phyloP scores from a whole-genome alignment of 1,284 basidiomycete species.

The Ceratobasidium sp. region DNA sequence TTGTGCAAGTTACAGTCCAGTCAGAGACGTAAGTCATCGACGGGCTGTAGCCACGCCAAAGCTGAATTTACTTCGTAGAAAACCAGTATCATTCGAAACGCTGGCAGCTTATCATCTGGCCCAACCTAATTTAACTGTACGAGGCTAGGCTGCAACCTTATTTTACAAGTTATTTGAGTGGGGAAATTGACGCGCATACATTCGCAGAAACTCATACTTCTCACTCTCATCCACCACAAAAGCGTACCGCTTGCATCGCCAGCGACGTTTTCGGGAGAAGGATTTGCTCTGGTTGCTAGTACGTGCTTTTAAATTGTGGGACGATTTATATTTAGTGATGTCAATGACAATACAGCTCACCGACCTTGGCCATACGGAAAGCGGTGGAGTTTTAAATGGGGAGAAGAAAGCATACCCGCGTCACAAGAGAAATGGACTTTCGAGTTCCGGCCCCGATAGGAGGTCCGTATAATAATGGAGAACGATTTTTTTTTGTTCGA shows the following conservation, averaged over 20 bases:
- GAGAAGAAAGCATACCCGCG: slow-evolving; percentile 28
- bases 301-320: background rate
- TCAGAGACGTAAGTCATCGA: slow-evolving; percentile 26
- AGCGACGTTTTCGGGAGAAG: slow-evolving; percentile 23
- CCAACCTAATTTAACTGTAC: slow-evolving; percentile 34
- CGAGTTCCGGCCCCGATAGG: slow-evolving; percentile 36
- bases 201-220: slow-evolving; percentile 41
- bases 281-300: slow-evolving; percentile 33
- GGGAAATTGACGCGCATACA: slow-evolving; percentile 29
- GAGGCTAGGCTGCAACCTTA: too few relatives aligned
- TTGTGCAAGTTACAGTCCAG: slow-evolving; percentile 32
- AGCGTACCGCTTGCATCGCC: slow-evolving; percentile 17
- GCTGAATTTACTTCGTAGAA: slow-evolving; percentile 9
- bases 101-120: slow-evolving; percentile 26
- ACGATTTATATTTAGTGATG: background rate
- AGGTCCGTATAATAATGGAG: background rate
- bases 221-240: slow-evolving; percentile 29
- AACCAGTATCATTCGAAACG: slow-evolving; percentile 25
- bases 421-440: slow-evolving; percentile 36
- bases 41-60: background rate
- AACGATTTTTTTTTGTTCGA: slow-evolving; percentile 17
- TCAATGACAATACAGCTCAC: background rate
- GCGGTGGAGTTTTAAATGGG: slow-evolving; percentile 36
- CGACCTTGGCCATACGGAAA: slow-evolving; percentile 36
- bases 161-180: background rate